Evolutionary conservation across 176 grass and related monocot species (phyloP), one percentile per base, ranked within the genome.

Genomic region (Cymbopogon citratus): DNA sequence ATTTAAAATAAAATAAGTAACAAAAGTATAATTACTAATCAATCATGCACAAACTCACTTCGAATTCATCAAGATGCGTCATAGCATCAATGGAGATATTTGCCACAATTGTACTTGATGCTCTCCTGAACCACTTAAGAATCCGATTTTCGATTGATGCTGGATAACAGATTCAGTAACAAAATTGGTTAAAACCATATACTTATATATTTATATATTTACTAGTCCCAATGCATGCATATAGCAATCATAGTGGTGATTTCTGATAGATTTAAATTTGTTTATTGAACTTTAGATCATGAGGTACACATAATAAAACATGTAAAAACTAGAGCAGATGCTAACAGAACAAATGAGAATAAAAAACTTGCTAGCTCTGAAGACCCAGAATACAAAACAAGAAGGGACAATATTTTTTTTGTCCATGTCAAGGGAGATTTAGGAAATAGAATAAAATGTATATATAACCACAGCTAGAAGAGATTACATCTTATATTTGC

Each of bases 41-140:
- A 76, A 69, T 14, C 34, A 85, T 59, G 27, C 31, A 69, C 41
- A 74, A 69, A 81, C 69, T 86, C 77, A 99, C 96, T 94, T 99
- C 96, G 25, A 90, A 88, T 38, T 93, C 90, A 88, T 99, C 89
- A 39, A 95, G 87, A 49, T 74, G 69, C 45, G 61, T 11, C 27
- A 69, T 78, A 81, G 81, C 87, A 66, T 99, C 96, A 75, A 95
- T 89, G 39, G 79, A 83, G 43, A 99, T 69, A 80, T 93, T 90
- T 52, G 91, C 80, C 29, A 93, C 69, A 83, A 92, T 78, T 73
- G 91, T 91, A 70, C 74, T 87, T 48, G 87, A 99, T 83, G 91
- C 86, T 90, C 66, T 91, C 69, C 65, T 75, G 77, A 99, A 93
- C 96, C 92, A 99, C 56, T 52, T 83, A 39, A 83, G 66, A 68